Evolutionary conservation across 169 alveolate species (phyloP).

Genomic region (Theileria parva): DNA sequence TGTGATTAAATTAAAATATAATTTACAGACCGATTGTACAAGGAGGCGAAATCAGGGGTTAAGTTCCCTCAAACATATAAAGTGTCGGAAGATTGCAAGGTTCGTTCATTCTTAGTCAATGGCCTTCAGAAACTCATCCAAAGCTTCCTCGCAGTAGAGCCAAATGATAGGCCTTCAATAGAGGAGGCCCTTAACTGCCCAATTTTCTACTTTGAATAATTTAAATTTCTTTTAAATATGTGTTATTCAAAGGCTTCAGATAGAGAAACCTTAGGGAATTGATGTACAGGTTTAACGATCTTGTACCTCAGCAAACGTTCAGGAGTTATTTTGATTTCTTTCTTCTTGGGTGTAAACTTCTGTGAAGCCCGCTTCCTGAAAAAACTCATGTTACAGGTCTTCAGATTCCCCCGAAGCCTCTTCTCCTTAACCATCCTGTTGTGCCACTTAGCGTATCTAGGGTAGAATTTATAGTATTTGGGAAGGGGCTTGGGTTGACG

Average conservation of each 20-base stretch:
- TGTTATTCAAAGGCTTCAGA: background rate
- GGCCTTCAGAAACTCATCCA: slow-evolving; percentile 40
- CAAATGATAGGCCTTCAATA: slow-evolving; percentile 55
- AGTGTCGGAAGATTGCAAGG: slow-evolving; percentile 64
- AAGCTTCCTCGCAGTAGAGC: slow-evolving; percentile 56
- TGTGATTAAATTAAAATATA: background rate
- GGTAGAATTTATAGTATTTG: slow-evolving; percentile 1
- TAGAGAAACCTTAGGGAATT: background rate
- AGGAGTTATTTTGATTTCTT: background rate
- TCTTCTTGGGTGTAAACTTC: background rate
- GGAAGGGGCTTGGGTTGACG: background rate
- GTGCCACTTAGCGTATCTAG: slow-evolving; percentile 37
- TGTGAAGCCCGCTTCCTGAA: background rate
- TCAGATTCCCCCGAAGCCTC: background rate
- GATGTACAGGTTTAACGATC: slow-evolving; percentile 7
- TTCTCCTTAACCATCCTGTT: slow-evolving; percentile 18
- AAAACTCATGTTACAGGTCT: slow-evolving; percentile 28
- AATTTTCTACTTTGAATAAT: slow-evolving; percentile 20
- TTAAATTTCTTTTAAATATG: background rate
- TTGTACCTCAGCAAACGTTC: background rate
- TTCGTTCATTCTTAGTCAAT: background rate
- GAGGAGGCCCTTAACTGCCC: slow-evolving; percentile 63
- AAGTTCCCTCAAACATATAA: slow-evolving; percentile 54
- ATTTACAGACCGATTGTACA: slow-evolving; percentile 64
- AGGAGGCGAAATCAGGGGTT: slow-evolving; percentile 56